These are phyloP conservation scores for Cochlearia excelsa DNA, from an alignment of 345 rosid species.

Conservation along the genomic window DNA sequence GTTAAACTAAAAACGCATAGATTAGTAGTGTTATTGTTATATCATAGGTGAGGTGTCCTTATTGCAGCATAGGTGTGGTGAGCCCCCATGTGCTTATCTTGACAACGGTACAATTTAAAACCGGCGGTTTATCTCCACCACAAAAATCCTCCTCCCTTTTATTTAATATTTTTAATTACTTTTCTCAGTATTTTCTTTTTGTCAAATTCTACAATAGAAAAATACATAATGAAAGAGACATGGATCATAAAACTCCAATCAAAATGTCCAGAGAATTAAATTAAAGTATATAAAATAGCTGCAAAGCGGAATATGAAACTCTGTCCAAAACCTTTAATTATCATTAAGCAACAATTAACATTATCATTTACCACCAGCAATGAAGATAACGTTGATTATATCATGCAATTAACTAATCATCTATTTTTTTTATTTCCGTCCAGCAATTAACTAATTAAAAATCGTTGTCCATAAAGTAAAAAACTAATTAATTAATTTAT, in stretches of 20 bases:
- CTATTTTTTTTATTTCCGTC: too few relatives aligned
- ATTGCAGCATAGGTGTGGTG: constrained; percentile 20
- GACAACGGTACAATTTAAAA: constrained; percentile 30
- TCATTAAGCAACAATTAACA: constrained; percentile 24
- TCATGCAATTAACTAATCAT: constrained; percentile 13
- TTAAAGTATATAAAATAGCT: constrained; percentile 10
- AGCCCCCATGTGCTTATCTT: constrained; percentile 36
- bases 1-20: background rate
- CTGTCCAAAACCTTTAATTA: constrained; percentile 31
- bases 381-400: constrained; percentile 33
- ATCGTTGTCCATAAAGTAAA: too few relatives aligned
- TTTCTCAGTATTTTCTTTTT: constrained; percentile 11
- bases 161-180: background rate
- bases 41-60: constrained; percentile 18
- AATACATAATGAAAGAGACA: constrained; percentile 3
- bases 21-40: background rate
- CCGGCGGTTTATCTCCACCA: constrained; percentile 36
- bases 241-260: constrained; percentile 8
- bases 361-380: constrained; percentile 13
- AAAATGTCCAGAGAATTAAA: constrained; percentile 6
- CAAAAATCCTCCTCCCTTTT: constrained; percentile 16
- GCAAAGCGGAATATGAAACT: constrained; percentile 26
- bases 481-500: background rate
- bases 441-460: too few relatives aligned
- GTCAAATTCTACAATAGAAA: background rate